phyloP scores from a whole-genome alignment of 192 early-diverging fungal species.

The Geranomyces michiganensis region DNA sequence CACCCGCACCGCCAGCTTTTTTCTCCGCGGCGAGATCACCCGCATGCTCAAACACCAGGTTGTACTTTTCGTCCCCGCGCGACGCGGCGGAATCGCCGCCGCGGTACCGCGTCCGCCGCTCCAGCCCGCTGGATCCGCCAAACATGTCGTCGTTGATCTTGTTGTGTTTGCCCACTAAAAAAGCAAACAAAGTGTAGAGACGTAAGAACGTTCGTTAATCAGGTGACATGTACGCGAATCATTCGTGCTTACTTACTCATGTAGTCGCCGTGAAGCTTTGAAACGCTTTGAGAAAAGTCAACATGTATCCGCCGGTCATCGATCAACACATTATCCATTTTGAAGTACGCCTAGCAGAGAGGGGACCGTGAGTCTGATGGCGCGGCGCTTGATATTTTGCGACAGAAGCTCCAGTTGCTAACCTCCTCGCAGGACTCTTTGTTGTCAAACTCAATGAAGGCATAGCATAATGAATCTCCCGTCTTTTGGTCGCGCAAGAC shows the following conservation, averaged over 20 bases:
- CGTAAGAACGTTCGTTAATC: not conserved
- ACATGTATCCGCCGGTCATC: conserved; percentile 96
- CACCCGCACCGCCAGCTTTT: not conserved
- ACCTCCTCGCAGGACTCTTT: conserved; percentile 87
- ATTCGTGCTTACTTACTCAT: conserved; percentile 54
- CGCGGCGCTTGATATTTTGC: no score
- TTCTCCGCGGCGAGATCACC: conserved; percentile 46
- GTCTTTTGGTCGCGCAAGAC: conserved; percentile 85
- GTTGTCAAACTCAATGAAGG: conserved; percentile 94
- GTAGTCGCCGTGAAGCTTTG: conserved; percentile 81
- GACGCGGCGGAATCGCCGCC: conserved; percentile 10
- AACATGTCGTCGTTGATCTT: conserved; percentile 29
- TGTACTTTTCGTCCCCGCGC: conserved; percentile 33
- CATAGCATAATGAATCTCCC: conserved; percentile 85
- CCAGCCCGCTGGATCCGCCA: conserved; percentile 38
- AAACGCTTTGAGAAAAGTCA: conserved; percentile 96
- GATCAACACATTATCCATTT: conserved; percentile 95
- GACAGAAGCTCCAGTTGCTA: not conserved
- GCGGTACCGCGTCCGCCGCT: conserved; percentile 40
- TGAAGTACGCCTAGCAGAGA: conserved; percentile 79
- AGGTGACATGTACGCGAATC: no score
- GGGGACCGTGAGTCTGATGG: no score
- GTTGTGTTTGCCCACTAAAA: conserved; percentile 37
- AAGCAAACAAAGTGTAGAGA: not conserved
- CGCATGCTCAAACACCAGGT: conserved; percentile 54